Evolutionary conservation across 495 filamentous ascomycete genomes (phyloP), one percentile per base, ranked within the genome.

Genomic region (Aspergillus ellipticus): DNA sequence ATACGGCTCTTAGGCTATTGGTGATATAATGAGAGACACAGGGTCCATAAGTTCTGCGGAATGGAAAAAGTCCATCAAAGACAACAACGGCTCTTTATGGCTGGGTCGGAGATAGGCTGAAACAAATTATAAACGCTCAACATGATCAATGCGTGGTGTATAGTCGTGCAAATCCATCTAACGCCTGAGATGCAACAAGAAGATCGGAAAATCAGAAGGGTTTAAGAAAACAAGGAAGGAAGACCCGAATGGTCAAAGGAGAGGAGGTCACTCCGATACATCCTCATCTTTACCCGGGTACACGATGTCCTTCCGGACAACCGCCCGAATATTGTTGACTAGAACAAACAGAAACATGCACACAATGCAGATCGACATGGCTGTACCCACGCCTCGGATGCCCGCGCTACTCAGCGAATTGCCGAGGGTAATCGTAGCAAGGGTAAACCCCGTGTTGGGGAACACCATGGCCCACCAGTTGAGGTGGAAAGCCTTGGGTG

Each of bases 231-330:
- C 50, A 51, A 21, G 17, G 26, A 35, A 35, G 26, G 16, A 49
- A 55, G 5, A 51, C 49, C 26, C 7, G 35, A 21, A 2, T 21
- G 22, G 4, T 29, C 31, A 56, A 26, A 33, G 15, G 20, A 35
- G 13, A 35, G 24, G 4, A 29, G 10, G 35, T 61, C 57, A 75
- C 2, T 73, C 70, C 15, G 65, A 72, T 9, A 69, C 61, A 66
- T 87, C 84, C 60, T 87, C 84, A 53, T 87, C 85, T 58, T 81
- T 84, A 4, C 83, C 83, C 21, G 83, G 82, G 61, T 74, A 84
- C 58, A 85, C 73, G 49, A 88, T 85, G 58, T 84, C 78, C 57
- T 73, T 64, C 16, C 60, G 67, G 35, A 73, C 56, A 10, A 87
- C 73, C 6, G 85, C 85, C 31, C 74, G 70, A 0, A 82, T 55